phyloP scores from a whole-genome alignment of 192 early-diverging fungal genomes.

The Coemansia sp. region DNA sequence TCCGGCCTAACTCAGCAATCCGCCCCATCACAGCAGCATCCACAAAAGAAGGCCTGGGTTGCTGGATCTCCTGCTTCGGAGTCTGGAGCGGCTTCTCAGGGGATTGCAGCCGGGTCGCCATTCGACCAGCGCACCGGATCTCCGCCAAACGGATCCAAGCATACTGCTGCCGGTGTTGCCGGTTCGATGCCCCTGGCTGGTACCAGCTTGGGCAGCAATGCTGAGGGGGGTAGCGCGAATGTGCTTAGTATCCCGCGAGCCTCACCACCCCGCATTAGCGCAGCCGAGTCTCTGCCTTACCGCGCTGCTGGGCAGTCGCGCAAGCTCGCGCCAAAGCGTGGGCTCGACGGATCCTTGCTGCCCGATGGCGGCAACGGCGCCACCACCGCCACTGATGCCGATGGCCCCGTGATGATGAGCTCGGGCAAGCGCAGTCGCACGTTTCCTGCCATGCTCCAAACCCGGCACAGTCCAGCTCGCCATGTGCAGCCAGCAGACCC shows the following conservation, averaged over 20 bases:
- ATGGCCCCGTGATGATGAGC: slow-evolving; percentile 32
- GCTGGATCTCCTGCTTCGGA: slow-evolving; percentile 4
- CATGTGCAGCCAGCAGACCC: neutral
- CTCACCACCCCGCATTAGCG: slow-evolving; percentile 29
- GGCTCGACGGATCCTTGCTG: slow-evolving; percentile 3
- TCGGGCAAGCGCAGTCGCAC: slow-evolving; percentile 49
- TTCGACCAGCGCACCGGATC: neutral
- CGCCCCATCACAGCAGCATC: neutral
- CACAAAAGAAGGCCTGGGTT: slow-evolving; percentile 3
- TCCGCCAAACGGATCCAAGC: neutral
- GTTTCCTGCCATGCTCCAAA: slow-evolving; percentile 29
- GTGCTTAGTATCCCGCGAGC: slow-evolving; percentile 35
- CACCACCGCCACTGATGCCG: slow-evolving; percentile 10
- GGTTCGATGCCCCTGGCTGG: neutral
- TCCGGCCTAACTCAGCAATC: slow-evolving; percentile 13
- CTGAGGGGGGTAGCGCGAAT: neutral
- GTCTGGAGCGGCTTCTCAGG: neutral
- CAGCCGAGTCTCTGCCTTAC: slow-evolving; percentile 34
- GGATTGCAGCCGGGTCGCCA: neutral
- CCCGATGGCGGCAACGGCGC: slow-evolving; percentile 1
- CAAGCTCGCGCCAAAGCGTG: slow-evolving; percentile 52
- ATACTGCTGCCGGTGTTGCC: neutral
- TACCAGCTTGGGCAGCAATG: neutral
- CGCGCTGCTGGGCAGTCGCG: slow-evolving; percentile 8
- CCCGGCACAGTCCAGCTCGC: slow-evolving; percentile 17